These are phyloP conservation scores for Carex sylvatica DNA, from an alignment of 202 grass and related monocot species.

Conservation along the genomic window DNA sequence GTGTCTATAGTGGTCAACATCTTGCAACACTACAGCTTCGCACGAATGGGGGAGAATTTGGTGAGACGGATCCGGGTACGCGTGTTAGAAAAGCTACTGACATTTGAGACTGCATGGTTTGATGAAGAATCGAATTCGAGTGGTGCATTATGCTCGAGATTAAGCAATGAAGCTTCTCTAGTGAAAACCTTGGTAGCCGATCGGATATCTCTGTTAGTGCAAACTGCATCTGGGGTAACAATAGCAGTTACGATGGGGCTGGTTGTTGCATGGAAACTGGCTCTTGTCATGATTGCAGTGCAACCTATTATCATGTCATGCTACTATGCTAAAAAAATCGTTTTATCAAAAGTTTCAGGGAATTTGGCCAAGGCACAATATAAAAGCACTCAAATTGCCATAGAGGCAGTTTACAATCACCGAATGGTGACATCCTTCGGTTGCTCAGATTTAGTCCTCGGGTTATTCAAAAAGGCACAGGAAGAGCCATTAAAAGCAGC, in stretches of 20 bases:
- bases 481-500: conserved; percentile 76
- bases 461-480: conserved; percentile 77
- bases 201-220: conserved; percentile 86
- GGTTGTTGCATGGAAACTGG: conserved; percentile 88
- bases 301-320: conserved; percentile 89
- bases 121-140: conserved; percentile 93
- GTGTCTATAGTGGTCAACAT: conserved; percentile 81
- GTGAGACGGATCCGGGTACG: conserved; percentile 79
- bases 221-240: conserved; percentile 78
- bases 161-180: conserved; percentile 82
- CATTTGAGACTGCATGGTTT: conserved; percentile 93
- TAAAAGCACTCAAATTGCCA: conserved; percentile 91
- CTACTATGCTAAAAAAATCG: conserved; percentile 87
- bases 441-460: conserved; percentile 71
- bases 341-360: conserved; percentile 80
- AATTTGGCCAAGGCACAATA: conserved; percentile 89
- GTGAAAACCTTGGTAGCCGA: conserved; percentile 97
- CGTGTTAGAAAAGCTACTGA: conserved; percentile 88
- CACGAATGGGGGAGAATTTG: conserved; percentile 88
- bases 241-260: conserved; percentile 92
- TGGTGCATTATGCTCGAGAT: conserved; percentile 69
- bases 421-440: conserved; percentile 96
- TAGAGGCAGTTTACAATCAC: conserved; percentile 96
- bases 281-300: conserved; percentile 97
- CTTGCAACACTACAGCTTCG: conserved; percentile 89